These are phyloP conservation scores for Leishmania turanica DNA, from an alignment of 208 protist genomes.

Conservation along the genomic window DNA sequence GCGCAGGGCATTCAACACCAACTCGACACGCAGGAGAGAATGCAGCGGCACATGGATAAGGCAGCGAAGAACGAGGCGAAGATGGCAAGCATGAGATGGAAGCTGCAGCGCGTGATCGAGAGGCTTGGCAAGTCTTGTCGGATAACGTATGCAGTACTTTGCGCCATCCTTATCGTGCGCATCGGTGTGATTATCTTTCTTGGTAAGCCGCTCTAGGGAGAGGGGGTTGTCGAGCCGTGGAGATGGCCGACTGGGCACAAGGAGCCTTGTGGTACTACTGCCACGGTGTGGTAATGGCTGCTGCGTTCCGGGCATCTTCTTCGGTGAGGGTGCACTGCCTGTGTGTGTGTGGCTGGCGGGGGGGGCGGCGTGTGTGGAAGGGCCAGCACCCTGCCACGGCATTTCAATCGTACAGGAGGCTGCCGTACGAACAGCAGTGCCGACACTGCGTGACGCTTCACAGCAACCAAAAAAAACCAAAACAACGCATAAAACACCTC, in stretches of 20 bases:
- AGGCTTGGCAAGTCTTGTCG: constrained; percentile 57
- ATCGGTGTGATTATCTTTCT: constrained; percentile 64
- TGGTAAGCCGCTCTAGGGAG: constrained; percentile 32
- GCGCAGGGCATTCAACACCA: constrained; percentile 55
- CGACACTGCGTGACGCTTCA: not conserved
- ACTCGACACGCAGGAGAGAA: constrained; percentile 43
- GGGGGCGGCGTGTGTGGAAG: not conserved
- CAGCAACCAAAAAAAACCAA: not conserved
- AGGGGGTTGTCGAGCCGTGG: not conserved
- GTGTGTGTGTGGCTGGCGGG: not conserved
- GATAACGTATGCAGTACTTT: constrained; percentile 49
- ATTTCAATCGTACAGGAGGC: not conserved
- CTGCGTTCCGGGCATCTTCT: too few relatives aligned
- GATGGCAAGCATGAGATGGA: constrained; percentile 43
- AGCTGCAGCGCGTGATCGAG: constrained; percentile 41
- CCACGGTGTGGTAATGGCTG: too few relatives aligned
- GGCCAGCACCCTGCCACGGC: not conserved
- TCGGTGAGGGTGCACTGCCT: too few relatives aligned
- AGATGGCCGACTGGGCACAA: not conserved
- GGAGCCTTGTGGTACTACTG: too few relatives aligned
- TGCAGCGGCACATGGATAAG: constrained; percentile 40
- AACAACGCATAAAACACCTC: not conserved
- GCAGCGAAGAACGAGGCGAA: constrained; percentile 50
- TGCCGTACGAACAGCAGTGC: not conserved
- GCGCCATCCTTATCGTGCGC: constrained; percentile 47